Evolutionary conservation across 306 rosid species (phyloP).

Genomic region (Vachellia collinsii): DNA sequence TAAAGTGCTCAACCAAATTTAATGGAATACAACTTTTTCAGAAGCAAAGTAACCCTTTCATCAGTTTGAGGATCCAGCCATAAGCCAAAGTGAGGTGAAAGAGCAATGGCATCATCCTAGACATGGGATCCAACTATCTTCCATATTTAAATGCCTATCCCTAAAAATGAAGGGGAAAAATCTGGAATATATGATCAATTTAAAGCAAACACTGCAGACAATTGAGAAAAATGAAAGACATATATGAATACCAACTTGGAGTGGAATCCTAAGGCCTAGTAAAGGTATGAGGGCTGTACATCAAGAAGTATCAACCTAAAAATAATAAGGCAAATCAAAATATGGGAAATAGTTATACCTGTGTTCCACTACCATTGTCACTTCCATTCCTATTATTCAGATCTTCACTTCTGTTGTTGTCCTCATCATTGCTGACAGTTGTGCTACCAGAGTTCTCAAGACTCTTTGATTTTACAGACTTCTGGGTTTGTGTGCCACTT

Average conservation of each 20-base stretch:
- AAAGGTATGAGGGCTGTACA: slow-evolving; percentile 3
- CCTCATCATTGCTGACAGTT: slow-evolving; percentile 69
- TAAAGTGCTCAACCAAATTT: neutral
- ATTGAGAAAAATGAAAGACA: slow-evolving; percentile 7
- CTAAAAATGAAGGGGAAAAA: neutral
- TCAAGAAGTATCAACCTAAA: slow-evolving; percentile 15
- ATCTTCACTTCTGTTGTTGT: slow-evolving; percentile 62
- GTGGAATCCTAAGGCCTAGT: neutral
- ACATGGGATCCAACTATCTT: slow-evolving; percentile 1
- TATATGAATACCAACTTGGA: neutral
- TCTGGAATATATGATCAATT: neutral
- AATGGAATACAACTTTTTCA: neutral
- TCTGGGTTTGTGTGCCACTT: slow-evolving; percentile 77
- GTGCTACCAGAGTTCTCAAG: slow-evolving; percentile 60
- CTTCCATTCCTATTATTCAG: slow-evolving; percentile 66
- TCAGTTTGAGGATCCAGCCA: neutral
- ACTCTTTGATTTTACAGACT: slow-evolving; percentile 70
- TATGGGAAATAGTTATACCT: slow-evolving; percentile 54
- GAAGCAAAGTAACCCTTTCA: neutral
- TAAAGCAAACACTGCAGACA: neutral
- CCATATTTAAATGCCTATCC: neutral
- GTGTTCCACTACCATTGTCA: slow-evolving; percentile 86
- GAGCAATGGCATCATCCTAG: neutral
- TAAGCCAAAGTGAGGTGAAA: neutral
- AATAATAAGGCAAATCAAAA: slow-evolving; percentile 10